These are phyloP conservation scores for Iris pallida DNA, from an alignment of 116 monocot genomes.

Conservation along the genomic window DNA sequence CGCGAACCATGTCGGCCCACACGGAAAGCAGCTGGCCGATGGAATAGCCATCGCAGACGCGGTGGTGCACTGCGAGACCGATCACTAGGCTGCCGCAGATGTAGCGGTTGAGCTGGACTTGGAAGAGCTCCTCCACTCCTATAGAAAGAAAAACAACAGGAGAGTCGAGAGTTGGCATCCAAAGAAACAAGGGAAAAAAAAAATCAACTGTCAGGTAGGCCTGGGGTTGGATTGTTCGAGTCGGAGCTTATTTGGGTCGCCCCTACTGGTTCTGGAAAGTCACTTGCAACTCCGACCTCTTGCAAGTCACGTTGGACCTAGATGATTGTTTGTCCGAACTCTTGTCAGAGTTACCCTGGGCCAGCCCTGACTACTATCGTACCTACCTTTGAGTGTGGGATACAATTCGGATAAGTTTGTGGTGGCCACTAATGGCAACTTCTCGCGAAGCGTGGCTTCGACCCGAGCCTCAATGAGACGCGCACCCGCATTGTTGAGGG, in stretches of 20 bases:
- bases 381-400: not conserved
- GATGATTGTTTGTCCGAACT: too few species aligned
- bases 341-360: too few species aligned
- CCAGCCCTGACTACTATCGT: too few species aligned
- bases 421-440: not conserved
- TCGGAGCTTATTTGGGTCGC: too few species aligned
- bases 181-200: too few species aligned
- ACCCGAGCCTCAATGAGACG: not conserved
- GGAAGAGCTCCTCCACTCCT: conserved; percentile 16
- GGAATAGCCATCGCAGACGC: conserved; percentile 34
- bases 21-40: conserved; percentile 22
- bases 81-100: conserved; percentile 34
- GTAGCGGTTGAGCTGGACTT: conserved; percentile 42
- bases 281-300: too few species aligned
- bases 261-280: too few species aligned
- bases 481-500: not conserved
- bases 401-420: not conserved
- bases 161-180: too few species aligned
- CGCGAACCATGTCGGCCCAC: conserved; percentile 8
- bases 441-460: not conserved
- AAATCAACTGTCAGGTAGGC: too few species aligned
- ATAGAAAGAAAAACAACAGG: too few species aligned
- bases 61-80: conserved; percentile 27
- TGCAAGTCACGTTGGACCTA: too few species aligned
- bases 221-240: too few species aligned